These are phyloP conservation scores for Lolium multiflorum DNA, from an alignment of 176 grass and related monocot genomes.

Conservation along the genomic window DNA sequence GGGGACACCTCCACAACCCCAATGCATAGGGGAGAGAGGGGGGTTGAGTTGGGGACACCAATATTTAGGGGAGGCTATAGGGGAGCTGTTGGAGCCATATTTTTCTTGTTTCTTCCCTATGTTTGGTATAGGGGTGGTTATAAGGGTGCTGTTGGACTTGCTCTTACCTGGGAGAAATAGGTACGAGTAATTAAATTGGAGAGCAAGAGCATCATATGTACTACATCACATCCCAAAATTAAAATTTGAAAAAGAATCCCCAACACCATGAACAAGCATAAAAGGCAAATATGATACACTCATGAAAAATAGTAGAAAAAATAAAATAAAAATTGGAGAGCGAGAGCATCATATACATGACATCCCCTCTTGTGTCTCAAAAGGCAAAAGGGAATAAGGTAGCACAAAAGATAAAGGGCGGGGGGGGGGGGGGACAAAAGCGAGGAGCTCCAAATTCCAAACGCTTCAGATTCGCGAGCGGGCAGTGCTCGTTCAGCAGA, in stretches of 20 bases:
- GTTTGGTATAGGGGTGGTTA: no score
- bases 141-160: no score
- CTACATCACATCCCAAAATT: no score
- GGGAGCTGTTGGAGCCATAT: no score
- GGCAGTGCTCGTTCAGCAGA: conserved; percentile 31
- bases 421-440: background rate
- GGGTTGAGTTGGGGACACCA: no score
- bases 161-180: no score
- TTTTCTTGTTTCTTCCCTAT: no score
- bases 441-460: conserved; percentile 17
- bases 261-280: background rate
- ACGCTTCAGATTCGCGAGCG: background rate
- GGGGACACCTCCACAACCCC: no score
- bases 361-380: conserved; percentile 30
- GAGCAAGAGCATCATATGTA: background rate
- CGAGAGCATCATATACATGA: background rate
- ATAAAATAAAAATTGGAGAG: background rate
- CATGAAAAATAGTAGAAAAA: background rate
- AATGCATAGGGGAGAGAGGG: no score
- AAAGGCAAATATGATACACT: background rate
- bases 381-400: no score
- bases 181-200: background rate
- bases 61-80: no score
- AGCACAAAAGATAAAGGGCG: background rate
- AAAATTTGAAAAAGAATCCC: background rate